A percentile compares a stretch with the other conserved stretches of the same genome.
Conservation (phyloP, 106 monocot species). For the Triglochin maritima region DNA sequence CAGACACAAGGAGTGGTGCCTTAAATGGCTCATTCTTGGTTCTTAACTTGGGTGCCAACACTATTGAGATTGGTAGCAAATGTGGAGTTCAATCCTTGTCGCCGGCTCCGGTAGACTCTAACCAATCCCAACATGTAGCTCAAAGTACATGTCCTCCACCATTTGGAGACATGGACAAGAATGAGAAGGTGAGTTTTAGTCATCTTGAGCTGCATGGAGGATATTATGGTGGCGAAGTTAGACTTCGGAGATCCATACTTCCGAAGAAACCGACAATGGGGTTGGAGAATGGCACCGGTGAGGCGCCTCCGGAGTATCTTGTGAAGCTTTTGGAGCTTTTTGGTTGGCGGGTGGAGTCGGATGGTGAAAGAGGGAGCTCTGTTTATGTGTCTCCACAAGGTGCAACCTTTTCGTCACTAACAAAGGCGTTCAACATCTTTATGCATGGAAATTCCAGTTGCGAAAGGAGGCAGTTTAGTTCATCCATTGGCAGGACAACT, state of each 20-base stretch:
- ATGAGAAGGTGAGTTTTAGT: background rate
- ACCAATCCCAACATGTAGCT: background rate
- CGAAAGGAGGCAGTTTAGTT: constrained; percentile 11
- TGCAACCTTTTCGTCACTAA: constrained; percentile 25
- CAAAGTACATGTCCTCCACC: background rate
- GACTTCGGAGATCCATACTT: background rate
- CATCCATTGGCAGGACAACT: background rate
- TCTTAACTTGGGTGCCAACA: constrained; percentile 2
- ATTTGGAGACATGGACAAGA: background rate
- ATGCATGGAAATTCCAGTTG: constrained; percentile 35
- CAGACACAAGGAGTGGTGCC: background rate
- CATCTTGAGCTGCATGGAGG: background rate
- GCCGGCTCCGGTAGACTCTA: background rate
- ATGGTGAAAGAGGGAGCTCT: constrained; percentile 13
- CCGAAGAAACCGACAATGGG: background rate
- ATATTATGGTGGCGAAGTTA: background rate
- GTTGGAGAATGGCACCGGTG: background rate
- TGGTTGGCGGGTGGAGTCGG: constrained; percentile 40
- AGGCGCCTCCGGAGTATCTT: constrained; percentile 29
- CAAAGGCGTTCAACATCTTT: constrained; percentile 47
- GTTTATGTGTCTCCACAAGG: constrained; percentile 40
- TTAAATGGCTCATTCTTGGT: constrained; percentile 13
- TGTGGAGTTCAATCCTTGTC: background rate
- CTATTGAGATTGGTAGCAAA: constrained; percentile 5
- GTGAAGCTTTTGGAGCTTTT: constrained; percentile 33